phyloP scores from a whole-genome alignment of 768 basidiomycete species.

The Tubosaeta sp. region DNA sequence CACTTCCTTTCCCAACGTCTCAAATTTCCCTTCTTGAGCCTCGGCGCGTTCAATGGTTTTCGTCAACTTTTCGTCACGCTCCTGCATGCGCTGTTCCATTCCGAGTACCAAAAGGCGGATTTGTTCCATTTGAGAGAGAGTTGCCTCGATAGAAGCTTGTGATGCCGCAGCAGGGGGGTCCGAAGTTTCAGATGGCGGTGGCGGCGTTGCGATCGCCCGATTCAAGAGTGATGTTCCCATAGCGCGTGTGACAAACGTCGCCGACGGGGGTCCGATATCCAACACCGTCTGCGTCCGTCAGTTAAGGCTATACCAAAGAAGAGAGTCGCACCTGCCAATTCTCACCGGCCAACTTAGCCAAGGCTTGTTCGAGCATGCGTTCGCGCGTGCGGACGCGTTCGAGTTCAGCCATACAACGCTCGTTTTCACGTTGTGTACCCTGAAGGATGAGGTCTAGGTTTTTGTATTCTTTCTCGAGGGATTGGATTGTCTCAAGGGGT shows the following conservation, averaged over 20 bases:
- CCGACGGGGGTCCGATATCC: conserved; percentile 34
- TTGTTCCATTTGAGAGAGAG: conserved; percentile 62
- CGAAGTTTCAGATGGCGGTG: conserved; percentile 12
- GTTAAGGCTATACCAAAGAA: background rate
- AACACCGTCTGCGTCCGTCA: conserved; percentile 24
- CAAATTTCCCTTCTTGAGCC: conserved; percentile 51
- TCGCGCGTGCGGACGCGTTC: conserved; percentile 70
- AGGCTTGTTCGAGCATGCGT: conserved; percentile 69
- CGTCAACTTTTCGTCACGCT: conserved; percentile 55
- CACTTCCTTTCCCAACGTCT: conserved; percentile 42
- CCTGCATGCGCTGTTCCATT: conserved; percentile 69
- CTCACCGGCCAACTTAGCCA: conserved; percentile 67
- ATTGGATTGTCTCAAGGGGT: conserved; percentile 61
- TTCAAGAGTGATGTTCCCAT: conserved; percentile 28
- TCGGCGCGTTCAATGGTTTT: conserved; percentile 62
- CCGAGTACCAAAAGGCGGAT: conserved; percentile 65
- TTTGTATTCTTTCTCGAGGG: conserved; percentile 66
- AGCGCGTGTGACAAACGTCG: conserved; percentile 26
- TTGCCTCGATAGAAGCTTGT: conserved; percentile 33
- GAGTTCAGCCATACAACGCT: conserved; percentile 76
- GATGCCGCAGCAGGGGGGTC: conserved; percentile 16
- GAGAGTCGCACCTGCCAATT: conserved; percentile 68
- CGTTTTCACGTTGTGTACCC: conserved; percentile 83
- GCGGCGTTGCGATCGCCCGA: conserved; percentile 17
- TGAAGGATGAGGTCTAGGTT: conserved; percentile 72